Evolutionary conservation across 1,284 basidiomycete species (phyloP).

Genomic region (Pholiota adiposa): DNA sequence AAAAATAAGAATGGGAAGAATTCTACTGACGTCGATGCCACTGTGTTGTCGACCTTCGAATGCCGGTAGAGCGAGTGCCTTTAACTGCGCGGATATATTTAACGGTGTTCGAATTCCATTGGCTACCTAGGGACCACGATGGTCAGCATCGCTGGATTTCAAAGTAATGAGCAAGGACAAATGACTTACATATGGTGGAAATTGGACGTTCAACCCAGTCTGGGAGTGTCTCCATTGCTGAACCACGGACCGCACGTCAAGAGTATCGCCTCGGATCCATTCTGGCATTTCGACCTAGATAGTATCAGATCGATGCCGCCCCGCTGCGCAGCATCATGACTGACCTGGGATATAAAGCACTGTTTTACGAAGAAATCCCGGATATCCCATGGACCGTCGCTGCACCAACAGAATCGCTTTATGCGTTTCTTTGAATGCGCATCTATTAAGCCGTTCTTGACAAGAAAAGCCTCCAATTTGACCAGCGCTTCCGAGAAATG

Average conservation of each 20-base stretch:
- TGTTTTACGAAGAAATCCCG: slow-evolving; percentile 87
- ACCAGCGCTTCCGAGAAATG: slow-evolving; percentile 74
- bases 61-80: slow-evolving; percentile 56
- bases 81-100: slow-evolving; percentile 68
- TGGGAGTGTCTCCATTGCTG: slow-evolving; percentile 43
- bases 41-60: slow-evolving; percentile 87
- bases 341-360: slow-evolving; percentile 81
- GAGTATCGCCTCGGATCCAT: slow-evolving; percentile 71
- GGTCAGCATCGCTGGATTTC: slow-evolving; percentile 8
- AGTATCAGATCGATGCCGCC: slow-evolving; percentile 6
- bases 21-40: slow-evolving; percentile 80
- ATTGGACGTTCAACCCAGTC: slow-evolving; percentile 11
- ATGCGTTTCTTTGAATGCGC: slow-evolving; percentile 55
- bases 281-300: slow-evolving; percentile 65
- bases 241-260: slow-evolving; percentile 71
- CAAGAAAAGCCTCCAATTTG: slow-evolving; percentile 71
- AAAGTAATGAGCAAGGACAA: slow-evolving; percentile 6
- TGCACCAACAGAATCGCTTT: slow-evolving; percentile 75
- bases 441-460: slow-evolving; percentile 67
- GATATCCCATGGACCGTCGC: slow-evolving; percentile 82
- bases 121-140: slow-evolving; percentile 22
- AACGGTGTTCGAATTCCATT: slow-evolving; percentile 39
- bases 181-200: slow-evolving; percentile 25
- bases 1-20: slow-evolving; percentile 11
- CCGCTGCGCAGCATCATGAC: slow-evolving; percentile 25